Percentiles rank a stretch among this genome's conserved stretches.
These are phyloP conservation scores for Suhomyces prunicola DNA, from an alignment of 805 yeast species.

Conservation along the genomic window DNA sequence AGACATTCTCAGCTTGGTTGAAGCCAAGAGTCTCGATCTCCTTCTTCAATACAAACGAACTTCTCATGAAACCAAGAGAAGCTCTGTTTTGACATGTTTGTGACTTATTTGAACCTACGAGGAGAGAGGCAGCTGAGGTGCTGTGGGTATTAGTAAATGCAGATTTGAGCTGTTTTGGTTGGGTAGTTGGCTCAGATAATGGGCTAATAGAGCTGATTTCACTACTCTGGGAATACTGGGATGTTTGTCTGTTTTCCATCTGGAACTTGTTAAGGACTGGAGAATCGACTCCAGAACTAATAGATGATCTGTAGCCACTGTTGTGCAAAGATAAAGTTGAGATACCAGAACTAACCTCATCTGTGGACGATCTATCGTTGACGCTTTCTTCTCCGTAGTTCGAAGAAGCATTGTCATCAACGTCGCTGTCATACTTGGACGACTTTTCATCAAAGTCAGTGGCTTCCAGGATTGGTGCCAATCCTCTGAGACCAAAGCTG, in stretches of 20 bases:
- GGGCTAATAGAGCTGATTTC: conserved; percentile 18
- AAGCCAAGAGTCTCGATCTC: conserved; percentile 35
- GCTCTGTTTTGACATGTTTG: conserved; percentile 19
- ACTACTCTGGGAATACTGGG: conserved; percentile 10
- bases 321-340: conserved; percentile 39
- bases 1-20: conserved; percentile 31
- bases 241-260: conserved; percentile 5
- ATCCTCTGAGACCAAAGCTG: conserved; percentile 28
- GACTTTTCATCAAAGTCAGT: conserved; percentile 29
- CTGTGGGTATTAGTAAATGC: conserved; percentile 7
- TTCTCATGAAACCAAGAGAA: conserved; percentile 43
- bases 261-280: conserved; percentile 16
- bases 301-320: conserved; percentile 35
- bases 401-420: conserved; percentile 14
- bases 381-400: conserved; percentile 15
- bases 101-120: conserved; percentile 2
- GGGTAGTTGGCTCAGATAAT: conserved; percentile 9
- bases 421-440: conserved; percentile 30
- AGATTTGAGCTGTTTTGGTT: conserved; percentile 2
- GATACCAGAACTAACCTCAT: conserved; percentile 26
- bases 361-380: conserved; percentile 15
- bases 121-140: conserved; percentile 14
- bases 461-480: conserved; percentile 38
- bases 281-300: conserved; percentile 31
- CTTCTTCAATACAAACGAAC: conserved; percentile 40